These are phyloP conservation scores for Tetrapisispora nanseiensis DNA, from an alignment of 805 yeast species.

Conservation along the genomic window DNA sequence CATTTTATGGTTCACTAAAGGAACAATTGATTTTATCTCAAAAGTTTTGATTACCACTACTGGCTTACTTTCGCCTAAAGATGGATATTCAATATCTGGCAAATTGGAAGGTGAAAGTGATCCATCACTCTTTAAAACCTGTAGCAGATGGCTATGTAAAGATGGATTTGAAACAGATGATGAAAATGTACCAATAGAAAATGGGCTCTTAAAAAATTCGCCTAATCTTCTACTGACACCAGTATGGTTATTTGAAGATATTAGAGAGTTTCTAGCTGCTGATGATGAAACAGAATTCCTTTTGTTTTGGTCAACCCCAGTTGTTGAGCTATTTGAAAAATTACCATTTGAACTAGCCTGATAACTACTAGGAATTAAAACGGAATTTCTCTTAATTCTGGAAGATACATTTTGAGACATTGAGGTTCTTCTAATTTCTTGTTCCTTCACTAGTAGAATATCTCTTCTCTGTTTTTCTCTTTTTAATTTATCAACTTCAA, in stretches of 20 bases:
- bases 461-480: conserved; percentile 44
- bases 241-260: conserved; percentile 12
- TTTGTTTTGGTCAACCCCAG: conserved; percentile 10
- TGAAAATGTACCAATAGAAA: conserved; percentile 39
- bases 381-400: conserved; percentile 14
- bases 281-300: conserved; percentile 18
- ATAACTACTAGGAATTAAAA: conserved; percentile 7
- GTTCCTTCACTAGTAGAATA: conserved; percentile 30
- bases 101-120: conserved; percentile 40
- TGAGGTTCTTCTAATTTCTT: conserved; percentile 27
- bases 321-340: not conserved
- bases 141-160: conserved; percentile 24
- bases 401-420: conserved; percentile 23
- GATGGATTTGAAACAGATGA: conserved; percentile 24
- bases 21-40: conserved; percentile 31
- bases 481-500: conserved; percentile 42
- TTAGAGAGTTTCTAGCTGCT: conserved; percentile 15
- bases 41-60: conserved; percentile 35
- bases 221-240: conserved; percentile 40
- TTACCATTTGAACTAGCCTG: not conserved
- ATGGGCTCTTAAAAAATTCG: conserved; percentile 56
- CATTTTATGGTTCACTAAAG: conserved; percentile 29
- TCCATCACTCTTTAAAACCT: conserved; percentile 32
- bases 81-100: conserved; percentile 42
- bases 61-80: conserved; percentile 41